Base-by-base conservation (phyloP, 2,329 filamentous ascomycete species). In the Myriosclerotinia scirpicola region DNA sequence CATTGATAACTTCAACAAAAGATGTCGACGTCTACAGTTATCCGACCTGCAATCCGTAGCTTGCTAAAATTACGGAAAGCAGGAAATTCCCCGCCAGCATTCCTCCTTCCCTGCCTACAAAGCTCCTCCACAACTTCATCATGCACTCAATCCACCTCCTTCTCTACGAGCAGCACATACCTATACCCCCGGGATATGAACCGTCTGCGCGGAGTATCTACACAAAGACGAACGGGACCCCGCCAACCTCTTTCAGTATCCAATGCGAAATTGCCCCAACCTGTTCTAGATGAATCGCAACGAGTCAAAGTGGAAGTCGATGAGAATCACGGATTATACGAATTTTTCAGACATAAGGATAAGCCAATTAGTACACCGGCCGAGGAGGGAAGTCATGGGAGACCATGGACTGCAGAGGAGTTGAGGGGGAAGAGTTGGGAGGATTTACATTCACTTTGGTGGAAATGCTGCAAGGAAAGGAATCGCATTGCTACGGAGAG, bases 361-460 rank as follows among this genome's bases (percentile, higher is more conserved):
- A 85, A 87, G 74, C 80, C 88, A n/a, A 78, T 97, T 74, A 84
- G 84, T 72, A 88, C 88, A 9, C 93, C 93, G 6, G 83, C 87
- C 46, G 88, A 94, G 71, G 87, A 90, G 66, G 77, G 82, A 60
- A 81, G 85, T 70, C 89, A 95, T 78, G 95, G 95, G 20, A 86
- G 95, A 64, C 82, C 87, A 38, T 99, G 95, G 95, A 87, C 85
- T 14, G 87, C 91, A 9, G 86, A 92, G 79, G 95, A 99, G 81
- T 82, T 99, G 75, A 86, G 93, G 70, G 83, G 85, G 70, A 97
- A 97, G 81, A 92, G 90, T 70, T 99, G 93, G 91, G 92, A 97
- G 69, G 93, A 98, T 78, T 80, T 99, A 73, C 93, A 98, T 79
- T 82, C 84, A 69, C 83, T 99, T 75, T 99, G 94, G 93, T 99